A percentile compares a stretch with the other conserved stretches of the same genome.
Conservation (phyloP, 495 filamentous ascomycete genomes). For the Trichocladium antarcticum region DNA sequence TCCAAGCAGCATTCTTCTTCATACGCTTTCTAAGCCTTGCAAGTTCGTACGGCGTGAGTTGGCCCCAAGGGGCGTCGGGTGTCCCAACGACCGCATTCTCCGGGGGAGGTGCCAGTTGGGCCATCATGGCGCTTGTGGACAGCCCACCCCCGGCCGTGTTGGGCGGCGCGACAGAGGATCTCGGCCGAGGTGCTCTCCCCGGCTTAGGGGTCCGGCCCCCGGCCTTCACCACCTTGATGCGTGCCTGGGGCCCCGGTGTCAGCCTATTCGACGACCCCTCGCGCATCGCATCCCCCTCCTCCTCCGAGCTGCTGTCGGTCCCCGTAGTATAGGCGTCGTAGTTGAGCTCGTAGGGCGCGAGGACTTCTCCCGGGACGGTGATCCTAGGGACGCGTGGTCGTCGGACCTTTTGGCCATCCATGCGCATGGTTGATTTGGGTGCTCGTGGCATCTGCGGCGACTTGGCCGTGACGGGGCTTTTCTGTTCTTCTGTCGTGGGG, state of each 20-base stretch:
- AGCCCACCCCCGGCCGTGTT: constrained; percentile 44
- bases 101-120: constrained; percentile 66
- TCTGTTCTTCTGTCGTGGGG: constrained; percentile 43
- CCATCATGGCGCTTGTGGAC: constrained; percentile 73
- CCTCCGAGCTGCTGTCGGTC: constrained; percentile 36
- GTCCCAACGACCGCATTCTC: constrained; percentile 64
- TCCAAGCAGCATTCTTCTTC: constrained; percentile 98
- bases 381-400: constrained; percentile 36
- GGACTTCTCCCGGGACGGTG: constrained; percentile 48
- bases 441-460: constrained; percentile 48
- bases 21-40: constrained; percentile 84
- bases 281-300: constrained; percentile 26
- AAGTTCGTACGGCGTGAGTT: constrained; percentile 84
- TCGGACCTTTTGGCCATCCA: constrained; percentile 44
- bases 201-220: constrained; percentile 26
- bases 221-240: constrained; percentile 34
- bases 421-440: constrained; percentile 52
- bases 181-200: constrained; percentile 26
- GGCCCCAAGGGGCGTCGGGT: constrained; percentile 74
- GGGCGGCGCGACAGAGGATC: constrained; percentile 39
- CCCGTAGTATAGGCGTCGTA: constrained; percentile 40
- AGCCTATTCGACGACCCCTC: constrained; percentile 24
- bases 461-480: constrained; percentile 35
- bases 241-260: constrained; percentile 26
- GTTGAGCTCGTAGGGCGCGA: constrained; percentile 46